Evolutionary conservation across 495 filamentous ascomycete genomes (phyloP).

Genomic region (Aspergillus panamensis): DNA sequence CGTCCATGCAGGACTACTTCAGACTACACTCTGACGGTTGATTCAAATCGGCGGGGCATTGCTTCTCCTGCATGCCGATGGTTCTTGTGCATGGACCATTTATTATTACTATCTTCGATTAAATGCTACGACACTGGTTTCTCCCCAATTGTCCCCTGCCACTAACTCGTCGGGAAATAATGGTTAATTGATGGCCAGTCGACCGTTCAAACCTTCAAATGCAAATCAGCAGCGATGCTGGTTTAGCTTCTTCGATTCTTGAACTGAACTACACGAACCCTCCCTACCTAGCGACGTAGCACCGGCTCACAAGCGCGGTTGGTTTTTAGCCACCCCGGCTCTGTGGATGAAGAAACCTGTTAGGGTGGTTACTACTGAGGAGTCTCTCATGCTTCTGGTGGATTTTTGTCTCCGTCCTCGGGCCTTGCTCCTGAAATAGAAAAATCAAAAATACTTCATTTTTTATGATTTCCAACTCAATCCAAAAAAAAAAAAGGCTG

Average conservation of each 20-base stretch:
- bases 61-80: constrained; percentile 26
- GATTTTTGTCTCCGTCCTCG: constrained; percentile 2
- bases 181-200: constrained; percentile 6
- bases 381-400: neutral
- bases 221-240: constrained; percentile 16
- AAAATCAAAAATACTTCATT: neutral
- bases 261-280: neutral
- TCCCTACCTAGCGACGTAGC: constrained; percentile 7
- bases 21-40: constrained; percentile 27
- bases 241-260: constrained; percentile 1
- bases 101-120: constrained; percentile 17
- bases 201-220: constrained; percentile 17
- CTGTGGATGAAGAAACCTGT: constrained; percentile 15
- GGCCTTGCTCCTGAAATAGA: constrained; percentile 11
- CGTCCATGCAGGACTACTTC: constrained; percentile 20
- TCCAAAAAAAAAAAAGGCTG: neutral
- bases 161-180: constrained; percentile 2
- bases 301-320: constrained; percentile 19
- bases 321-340: constrained; percentile 8
- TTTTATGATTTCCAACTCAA: neutral
- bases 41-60: constrained; percentile 29
- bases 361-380: neutral
- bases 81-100: constrained; percentile 27
- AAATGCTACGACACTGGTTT: constrained; percentile 4
- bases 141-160: constrained; percentile 4